Percentiles rank a stretch among this genome's conserved stretches.
These are phyloP conservation scores for Metschnikowia lachancei DNA, from an alignment of 805 yeast species.

Conservation along the genomic window DNA sequence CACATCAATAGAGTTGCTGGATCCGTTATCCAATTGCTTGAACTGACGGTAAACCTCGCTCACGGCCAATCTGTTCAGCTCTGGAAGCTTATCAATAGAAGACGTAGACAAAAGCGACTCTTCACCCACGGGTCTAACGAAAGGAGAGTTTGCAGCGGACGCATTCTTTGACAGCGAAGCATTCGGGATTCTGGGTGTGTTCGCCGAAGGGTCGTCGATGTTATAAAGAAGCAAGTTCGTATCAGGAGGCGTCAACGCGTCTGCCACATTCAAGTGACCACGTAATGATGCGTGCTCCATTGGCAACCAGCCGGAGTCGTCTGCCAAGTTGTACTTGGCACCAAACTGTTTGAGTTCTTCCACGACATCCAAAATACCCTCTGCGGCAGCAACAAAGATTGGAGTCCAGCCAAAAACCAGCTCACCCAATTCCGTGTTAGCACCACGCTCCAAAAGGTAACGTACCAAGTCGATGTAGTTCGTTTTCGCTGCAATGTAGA, in stretches of 20 bases:
- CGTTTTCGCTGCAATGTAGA: conserved; percentile 75
- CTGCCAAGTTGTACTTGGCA: conserved; percentile 56
- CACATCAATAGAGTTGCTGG: conserved; percentile 21
- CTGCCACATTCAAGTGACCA: conserved; percentile 76
- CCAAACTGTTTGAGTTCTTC: conserved; percentile 50
- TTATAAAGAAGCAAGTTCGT: conserved; percentile 33
- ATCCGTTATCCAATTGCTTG: conserved; percentile 26
- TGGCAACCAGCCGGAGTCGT: conserved; percentile 95
- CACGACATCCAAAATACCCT: conserved; percentile 65
- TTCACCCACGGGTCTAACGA: conserved; percentile 17
- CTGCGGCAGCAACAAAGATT: conserved; percentile 82
- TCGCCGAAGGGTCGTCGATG: conserved; percentile 35
- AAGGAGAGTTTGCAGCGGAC: conserved; percentile 18
- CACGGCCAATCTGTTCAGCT: conserved; percentile 29
- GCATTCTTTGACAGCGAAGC: conserved; percentile 17
- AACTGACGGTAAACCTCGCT: conserved; percentile 41
- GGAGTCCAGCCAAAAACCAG: conserved; percentile 91
- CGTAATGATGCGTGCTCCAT: conserved; percentile 92
- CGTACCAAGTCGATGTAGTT: conserved; percentile 53
- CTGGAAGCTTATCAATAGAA: conserved; percentile 39
- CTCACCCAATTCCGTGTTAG: conserved; percentile 76
- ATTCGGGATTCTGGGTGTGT: conserved; percentile 20
- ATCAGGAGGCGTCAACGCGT: conserved; percentile 52
- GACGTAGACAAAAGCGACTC: conserved; percentile 25
- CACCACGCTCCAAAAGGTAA: conserved; percentile 54